Evolutionary conservation across 2,329 filamentous ascomycete genomes (phyloP), one percentile per base, ranked within the genome.

Genomic region (Colletotrichum abscissum): DNA sequence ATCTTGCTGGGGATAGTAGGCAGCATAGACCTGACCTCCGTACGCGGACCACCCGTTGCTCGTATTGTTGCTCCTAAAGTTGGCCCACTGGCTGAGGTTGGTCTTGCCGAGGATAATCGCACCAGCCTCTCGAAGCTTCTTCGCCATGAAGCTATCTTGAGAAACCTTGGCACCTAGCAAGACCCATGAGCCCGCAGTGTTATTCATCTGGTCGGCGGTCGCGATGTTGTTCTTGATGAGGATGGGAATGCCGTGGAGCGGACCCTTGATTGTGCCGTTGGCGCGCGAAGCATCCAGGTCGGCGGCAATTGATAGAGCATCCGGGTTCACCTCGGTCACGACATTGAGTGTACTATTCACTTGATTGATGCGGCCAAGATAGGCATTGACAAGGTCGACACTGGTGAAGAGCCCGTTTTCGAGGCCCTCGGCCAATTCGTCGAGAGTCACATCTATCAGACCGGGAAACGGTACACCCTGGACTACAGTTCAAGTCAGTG

Each of bases 181-280:
- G 11, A 88, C 85, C 75, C 85, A 90, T 0, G 90, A 92, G 6
- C 91, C 91, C 16, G 89, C 81, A 30, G 79, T 90, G 67, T 89
- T 92, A 78, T 90, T 88, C 88, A 91, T 90, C 74, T 85, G 78
- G 77, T 92, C 90, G 1, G 81, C 79, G 0, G 91, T 92, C 30
- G 88, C 90, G 72, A 92, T 91, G 78, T 91, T 92, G 80, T 92
- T 89, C 81, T 93, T 92, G 81, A 92, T 86, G 4, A 92, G 81
- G 55, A 93, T 87, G 0, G 91, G 91, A 2, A 93, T 86, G 1
- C 91, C 91, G 78, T 92, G 90, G 1, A 92, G 81, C 0, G 89
- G 88, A 0, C 81, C 81, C n/a, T 78, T 70, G 16, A 79, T 52
- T 2, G 67, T 69, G 9, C 80, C 80, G 1, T 71, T 66, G 0